phyloP scores from a whole-genome alignment of 805 yeast genomes.

The Candida incommunis region DNA sequence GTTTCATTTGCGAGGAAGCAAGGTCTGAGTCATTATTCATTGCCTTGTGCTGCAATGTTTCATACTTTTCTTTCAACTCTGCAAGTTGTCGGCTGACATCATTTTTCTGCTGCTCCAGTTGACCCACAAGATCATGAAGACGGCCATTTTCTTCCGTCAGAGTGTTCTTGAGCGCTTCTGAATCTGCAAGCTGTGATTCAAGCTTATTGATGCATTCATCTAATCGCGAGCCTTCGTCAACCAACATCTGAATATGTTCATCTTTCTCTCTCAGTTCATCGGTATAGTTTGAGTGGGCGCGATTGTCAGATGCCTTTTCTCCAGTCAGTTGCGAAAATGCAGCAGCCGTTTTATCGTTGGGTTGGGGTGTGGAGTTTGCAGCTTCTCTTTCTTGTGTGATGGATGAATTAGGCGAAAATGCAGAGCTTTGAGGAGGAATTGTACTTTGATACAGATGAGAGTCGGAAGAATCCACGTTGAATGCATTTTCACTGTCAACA shows the following conservation, averaged over 20 bases:
- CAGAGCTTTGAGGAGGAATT: too few species aligned
- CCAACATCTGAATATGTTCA: constrained; percentile 30
- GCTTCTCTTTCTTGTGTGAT: neutral
- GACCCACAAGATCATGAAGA: constrained; percentile 14
- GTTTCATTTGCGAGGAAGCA: neutral
- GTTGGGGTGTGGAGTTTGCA: neutral
- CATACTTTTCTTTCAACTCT: constrained; percentile 1
- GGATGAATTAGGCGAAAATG: neutral
- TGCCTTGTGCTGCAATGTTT: neutral
- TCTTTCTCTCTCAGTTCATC: constrained; percentile 17
- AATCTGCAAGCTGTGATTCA: constrained; percentile 14
- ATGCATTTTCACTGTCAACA: neutral
- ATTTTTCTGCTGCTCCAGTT: neutral
- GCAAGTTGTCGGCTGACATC: neutral
- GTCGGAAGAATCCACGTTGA: neutral
- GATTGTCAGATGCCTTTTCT: neutral
- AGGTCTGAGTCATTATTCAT: neutral
- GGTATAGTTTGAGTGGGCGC: neutral
- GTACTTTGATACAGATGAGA: neutral
- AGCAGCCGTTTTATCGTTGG: neutral
- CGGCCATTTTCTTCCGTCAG: constrained; percentile 17
- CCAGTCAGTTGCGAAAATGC: neutral
- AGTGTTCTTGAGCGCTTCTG: constrained; percentile 13
- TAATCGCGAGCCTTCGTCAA: constrained; percentile 36
- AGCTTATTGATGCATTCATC: constrained; percentile 22